Evolutionary conservation across 2,329 filamentous ascomycete genomes (phyloP).

Genomic region (Chrysoporthe puriensis): DNA sequence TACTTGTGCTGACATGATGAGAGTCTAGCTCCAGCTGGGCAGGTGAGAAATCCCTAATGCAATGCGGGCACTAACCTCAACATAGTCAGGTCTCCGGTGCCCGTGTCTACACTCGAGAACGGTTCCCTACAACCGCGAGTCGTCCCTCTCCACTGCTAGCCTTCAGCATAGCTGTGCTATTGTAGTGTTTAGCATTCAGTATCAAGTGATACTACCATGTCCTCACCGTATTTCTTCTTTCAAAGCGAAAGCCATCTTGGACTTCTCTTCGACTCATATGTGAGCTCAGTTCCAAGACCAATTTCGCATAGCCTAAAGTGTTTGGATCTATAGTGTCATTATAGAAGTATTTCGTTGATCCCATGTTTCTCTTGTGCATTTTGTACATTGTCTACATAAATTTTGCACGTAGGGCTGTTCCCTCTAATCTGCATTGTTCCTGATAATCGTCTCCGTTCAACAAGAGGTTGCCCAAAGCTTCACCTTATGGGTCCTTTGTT

Average conservation of each 20-base stretch:
- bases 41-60: slow-evolving; percentile 15
- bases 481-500: no score
- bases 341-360: background rate
- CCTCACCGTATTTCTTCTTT: background rate
- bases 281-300: background rate
- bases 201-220: background rate
- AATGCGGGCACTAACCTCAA: slow-evolving; percentile 12
- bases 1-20: slow-evolving; percentile 38
- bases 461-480: no score
- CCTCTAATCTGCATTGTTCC: no score
- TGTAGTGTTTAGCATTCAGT: background rate
- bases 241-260: background rate
- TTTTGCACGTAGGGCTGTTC: no score
- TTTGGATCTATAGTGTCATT: background rate
- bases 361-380: no score
- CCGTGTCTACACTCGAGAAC: background rate
- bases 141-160: background rate
- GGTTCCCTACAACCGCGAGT: background rate
- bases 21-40: slow-evolving; percentile 20
- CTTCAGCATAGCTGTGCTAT: background rate
- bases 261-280: background rate
- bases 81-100: no score
- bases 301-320: background rate
- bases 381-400: no score
- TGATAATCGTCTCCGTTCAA: no score